Base-by-base conservation (phyloP, 805 yeast species). In the Yarrowia sp. region DNA sequence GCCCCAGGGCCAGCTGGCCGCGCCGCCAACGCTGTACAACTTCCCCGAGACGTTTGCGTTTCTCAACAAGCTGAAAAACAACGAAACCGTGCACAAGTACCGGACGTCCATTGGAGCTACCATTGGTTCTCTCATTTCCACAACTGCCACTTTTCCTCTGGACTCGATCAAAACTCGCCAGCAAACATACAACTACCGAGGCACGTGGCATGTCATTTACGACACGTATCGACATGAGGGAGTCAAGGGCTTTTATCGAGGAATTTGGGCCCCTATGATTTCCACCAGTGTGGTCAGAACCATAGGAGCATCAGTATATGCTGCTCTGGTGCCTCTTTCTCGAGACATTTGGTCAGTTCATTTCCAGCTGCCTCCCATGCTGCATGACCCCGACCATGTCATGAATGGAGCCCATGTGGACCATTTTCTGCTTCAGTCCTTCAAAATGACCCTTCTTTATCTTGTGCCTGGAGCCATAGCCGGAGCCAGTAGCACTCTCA, bases 151-250 rank as follows among this genome's bases (percentile, higher is more conserved):
- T 19, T 90, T 86, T 71, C 97, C 97, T 0, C 75, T 90, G 58
- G 97, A 90, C 72, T 87, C 95, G n/a, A 79, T 91, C 66, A 90
- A 90, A 74, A 91, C 96, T 0, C 79, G 96, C 66, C 86, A 89
- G 85, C 97, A 90, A 73, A 88, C 96, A 0, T 87, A 89, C 68
- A 79, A 82, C 63, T 90, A 84, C 75, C 76, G 77, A 16, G 80
- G 83, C 59, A 81, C 86, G 28, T 73, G 79, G 61, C 84, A 83
- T 64, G 89, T 96, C 71, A 76, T 87, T 19, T 70, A 71, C 36
- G 76, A 80, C 49, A 86, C 96, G 0, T 76, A 83, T 30, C 70
- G 72, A 8, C 73, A 77, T 10, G 96, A 89, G 71, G 96, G 96
- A 0, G 40, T 85, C 5, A 67, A 74, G 7, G 95, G 93, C 12